Evolutionary conservation across 2,329 filamentous ascomycete genomes (phyloP), one percentile per base, ranked within the genome.

Genomic region (Penicillium brasilianum): DNA sequence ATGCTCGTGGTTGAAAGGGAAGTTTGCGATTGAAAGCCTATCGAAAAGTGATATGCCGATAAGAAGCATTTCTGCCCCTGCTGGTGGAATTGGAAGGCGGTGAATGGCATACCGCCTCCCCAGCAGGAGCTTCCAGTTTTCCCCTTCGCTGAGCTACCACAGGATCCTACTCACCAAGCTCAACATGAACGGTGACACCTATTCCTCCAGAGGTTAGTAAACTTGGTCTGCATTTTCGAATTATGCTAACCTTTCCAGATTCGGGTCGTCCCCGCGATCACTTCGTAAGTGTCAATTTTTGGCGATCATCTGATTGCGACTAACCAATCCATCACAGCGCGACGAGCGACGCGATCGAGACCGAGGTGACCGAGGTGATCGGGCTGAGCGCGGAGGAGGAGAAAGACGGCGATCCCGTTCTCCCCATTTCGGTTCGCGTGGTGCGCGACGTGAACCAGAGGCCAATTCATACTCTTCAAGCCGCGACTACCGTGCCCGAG

Each of bases 401-500:
- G 87, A 87, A 57, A 85, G 89, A 72, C 86, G 93, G 79, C 90
- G 94, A 66, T 97, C 93, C 63, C 88, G 94, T 74, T 98, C 94
- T 18, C 93, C 93, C 60, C 88, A 90, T 71, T 88, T 91, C 73
- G 85, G 87, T 67, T 85, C 89, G 60, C 83, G 89, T 65, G 78
- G 83, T 59, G 81, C 84, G 68, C 88, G 91, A 69, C 90, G 90
- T 69, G 90, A 95, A 55, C 87, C 85, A 58, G 89, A 91, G 69
- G 85, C 87, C 76, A 93, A 97, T 78, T 88, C 91, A 59, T 98
- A 98, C 80, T 96, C 93, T 20, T 93, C 91, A 6, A 97, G 93
- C 78, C 90, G 94, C 69, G 93, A 90, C 80, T 96, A 97, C 77
- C 88, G 94, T 75, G 94, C 96, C 76, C 85, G 94, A 64, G 94